phyloP scores from a whole-genome alignment of 73 alveolate species.

The Stentor roeselii region DNA sequence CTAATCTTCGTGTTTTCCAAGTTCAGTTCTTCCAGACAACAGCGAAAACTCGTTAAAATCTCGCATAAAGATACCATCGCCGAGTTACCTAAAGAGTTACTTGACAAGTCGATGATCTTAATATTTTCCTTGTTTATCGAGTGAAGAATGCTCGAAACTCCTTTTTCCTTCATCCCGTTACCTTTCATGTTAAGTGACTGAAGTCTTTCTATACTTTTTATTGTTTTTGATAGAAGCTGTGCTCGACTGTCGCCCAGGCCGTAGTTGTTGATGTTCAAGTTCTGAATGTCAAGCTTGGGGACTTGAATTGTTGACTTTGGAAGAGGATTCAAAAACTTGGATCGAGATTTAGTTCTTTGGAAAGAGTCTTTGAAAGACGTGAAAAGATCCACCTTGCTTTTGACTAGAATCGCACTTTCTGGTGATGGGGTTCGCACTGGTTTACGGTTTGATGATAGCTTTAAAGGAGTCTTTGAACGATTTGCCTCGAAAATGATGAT shows the following conservation, averaged over 20 bases:
- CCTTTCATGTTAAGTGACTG: conserved; percentile 24
- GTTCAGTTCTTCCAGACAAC: conserved; percentile 6
- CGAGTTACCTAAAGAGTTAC: conserved; percentile 4
- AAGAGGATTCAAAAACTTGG: neutral
- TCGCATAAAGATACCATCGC: neutral
- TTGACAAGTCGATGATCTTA: neutral
- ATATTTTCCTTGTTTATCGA: neutral
- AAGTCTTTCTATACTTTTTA: neutral
- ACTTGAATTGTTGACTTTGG: neutral
- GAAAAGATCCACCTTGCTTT: neutral
- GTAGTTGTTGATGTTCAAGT: neutral
- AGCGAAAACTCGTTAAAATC: neutral
- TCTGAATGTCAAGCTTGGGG: neutral
- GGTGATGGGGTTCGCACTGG: neutral
- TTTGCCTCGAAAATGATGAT: no score
- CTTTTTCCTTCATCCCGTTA: conserved; percentile 17
- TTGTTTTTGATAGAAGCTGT: neutral
- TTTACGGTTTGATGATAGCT: no score
- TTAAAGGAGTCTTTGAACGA: no score
- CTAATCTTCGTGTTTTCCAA: conserved; percentile 9
- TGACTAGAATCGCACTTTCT: neutral
- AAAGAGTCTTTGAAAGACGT: neutral
- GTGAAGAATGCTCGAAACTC: conserved; percentile 6
- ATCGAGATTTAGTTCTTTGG: neutral
- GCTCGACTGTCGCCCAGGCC: conserved; percentile 13